Evolutionary conservation across 345 rosid species (phyloP).

Genomic region (Eucalyptus sideroxylon): DNA sequence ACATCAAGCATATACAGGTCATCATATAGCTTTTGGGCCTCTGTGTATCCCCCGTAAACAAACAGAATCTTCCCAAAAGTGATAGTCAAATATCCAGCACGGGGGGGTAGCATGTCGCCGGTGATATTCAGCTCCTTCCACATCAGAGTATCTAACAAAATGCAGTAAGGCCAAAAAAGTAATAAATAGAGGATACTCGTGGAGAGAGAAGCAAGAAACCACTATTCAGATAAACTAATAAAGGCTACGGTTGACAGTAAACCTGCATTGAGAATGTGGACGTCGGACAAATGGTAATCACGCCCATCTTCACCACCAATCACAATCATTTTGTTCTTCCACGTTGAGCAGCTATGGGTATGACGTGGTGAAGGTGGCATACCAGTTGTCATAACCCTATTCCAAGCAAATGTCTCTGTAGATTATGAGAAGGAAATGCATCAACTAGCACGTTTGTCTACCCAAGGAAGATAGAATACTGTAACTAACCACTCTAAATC

Average conservation of each 20-base stretch:
- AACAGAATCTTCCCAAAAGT: too few species aligned
- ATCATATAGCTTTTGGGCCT: too few species aligned
- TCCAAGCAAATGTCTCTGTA: constrained; percentile 90
- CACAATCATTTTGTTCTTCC: constrained; percentile 46
- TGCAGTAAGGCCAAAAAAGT: neutral
- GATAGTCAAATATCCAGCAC: constrained; percentile 7
- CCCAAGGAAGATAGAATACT: too few species aligned
- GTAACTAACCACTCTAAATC: too few species aligned
- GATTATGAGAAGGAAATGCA: neutral
- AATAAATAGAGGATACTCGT: neutral
- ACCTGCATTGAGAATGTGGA: constrained; percentile 91
- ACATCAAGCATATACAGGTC: too few species aligned
- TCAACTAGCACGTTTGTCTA: neutral
- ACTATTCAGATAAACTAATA: neutral
- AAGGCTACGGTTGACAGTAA: neutral
- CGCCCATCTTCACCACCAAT: constrained; percentile 92
- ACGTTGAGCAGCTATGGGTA: constrained; percentile 75
- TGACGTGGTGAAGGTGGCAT: constrained; percentile 86
- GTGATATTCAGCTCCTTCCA: constrained; percentile 77
- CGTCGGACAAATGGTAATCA: constrained; percentile 85
- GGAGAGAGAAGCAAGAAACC: neutral
- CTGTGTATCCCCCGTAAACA: too few species aligned
- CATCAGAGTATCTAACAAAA: constrained; percentile 49
- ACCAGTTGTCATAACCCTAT: constrained; percentile 53
- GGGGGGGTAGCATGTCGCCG: constrained; percentile 72